Conservation (phyloP, 1,139 yeast genomes). For the Pichia sp. region DNA sequence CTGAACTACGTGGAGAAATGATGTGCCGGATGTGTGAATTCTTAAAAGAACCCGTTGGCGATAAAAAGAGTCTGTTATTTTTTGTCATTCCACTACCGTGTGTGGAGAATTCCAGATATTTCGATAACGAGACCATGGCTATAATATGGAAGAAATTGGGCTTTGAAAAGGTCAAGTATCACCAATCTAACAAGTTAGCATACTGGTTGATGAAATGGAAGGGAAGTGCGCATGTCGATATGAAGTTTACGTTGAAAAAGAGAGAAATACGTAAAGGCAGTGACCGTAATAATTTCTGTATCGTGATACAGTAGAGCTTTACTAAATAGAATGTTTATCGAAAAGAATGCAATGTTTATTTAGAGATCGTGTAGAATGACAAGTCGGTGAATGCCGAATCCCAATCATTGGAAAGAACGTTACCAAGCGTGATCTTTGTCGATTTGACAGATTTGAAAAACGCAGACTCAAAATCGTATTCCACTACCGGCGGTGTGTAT, state of each 20-base stretch:
- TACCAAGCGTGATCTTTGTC: constrained; percentile 11
- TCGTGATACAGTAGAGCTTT: constrained; percentile 26
- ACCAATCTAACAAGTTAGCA: constrained; percentile 72
- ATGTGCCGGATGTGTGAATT: constrained; percentile 58
- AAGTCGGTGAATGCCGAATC: constrained; percentile 28
- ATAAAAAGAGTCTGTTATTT: constrained; percentile 41
- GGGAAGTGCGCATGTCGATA: constrained; percentile 30
- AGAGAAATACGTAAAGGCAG: constrained; percentile 51
- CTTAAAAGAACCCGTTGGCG: constrained; percentile 37
- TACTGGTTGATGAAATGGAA: constrained; percentile 67
- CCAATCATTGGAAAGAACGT: constrained; percentile 22
- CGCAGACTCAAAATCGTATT: constrained; percentile 35
- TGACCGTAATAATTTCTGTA: constrained; percentile 63
- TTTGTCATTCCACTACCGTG: constrained; percentile 91
- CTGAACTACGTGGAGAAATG: constrained; percentile 75
- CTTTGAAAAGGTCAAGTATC: constrained; percentile 44
- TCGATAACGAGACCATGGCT: constrained; percentile 44
- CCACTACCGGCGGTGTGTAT: constrained; percentile 33
- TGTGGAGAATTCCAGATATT: constrained; percentile 75
- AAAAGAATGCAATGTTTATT: background rate
- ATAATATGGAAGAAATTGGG: constrained; percentile 58
- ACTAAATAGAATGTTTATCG: background rate
- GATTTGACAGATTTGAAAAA: constrained; percentile 33
- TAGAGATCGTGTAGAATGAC: constrained; percentile 16
- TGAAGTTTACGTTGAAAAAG: constrained; percentile 35